Evolutionary conservation across 2,329 filamentous ascomycete genomes (phyloP).

Genomic region (Polychaeton citri): DNA sequence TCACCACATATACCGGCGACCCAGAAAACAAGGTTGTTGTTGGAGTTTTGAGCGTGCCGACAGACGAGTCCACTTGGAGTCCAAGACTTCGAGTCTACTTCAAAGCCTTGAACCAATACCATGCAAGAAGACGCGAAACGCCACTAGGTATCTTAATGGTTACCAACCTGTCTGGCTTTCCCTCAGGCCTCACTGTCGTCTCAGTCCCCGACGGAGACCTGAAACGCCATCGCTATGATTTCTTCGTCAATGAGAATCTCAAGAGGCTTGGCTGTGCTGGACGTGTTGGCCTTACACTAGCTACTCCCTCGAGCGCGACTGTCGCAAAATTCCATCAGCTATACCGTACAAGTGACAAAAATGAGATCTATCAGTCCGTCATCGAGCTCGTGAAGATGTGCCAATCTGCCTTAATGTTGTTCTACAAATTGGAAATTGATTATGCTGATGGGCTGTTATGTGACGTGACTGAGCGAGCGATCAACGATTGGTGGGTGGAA

Average conservation of each 20-base stretch:
- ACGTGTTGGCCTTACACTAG: conserved; percentile 69
- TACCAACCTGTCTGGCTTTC: conserved; percentile 84
- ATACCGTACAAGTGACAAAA: conserved; percentile 74
- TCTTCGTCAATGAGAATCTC: conserved; percentile 87
- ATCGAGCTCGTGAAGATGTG: conserved; percentile 83
- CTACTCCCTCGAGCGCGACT: conserved; percentile 65
- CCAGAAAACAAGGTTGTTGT: conserved; percentile 63
- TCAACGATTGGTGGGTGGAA: conserved; percentile 93
- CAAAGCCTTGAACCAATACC: conserved; percentile 69
- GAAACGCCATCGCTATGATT: conserved; percentile 63
- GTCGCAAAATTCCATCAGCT: conserved; percentile 85
- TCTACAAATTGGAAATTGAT: conserved; percentile 72
- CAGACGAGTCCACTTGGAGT: conserved; percentile 69
- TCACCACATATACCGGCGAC: conserved; percentile 87
- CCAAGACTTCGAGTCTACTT: conserved; percentile 70
- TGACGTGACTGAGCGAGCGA: conserved; percentile 78
- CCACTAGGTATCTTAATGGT: conserved; percentile 77
- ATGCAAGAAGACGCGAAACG: conserved; percentile 74
- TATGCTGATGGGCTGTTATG: conserved; percentile 89
- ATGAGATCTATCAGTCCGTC: conserved; percentile 64
- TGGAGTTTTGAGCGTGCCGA: conserved; percentile 68
- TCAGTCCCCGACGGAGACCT: conserved; percentile 77
- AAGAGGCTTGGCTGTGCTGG: conserved; percentile 89
- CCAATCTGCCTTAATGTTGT: conserved; percentile 76
- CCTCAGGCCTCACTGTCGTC: conserved; percentile 85